These are phyloP conservation scores for thale cress (Arabidopsis thaliana) DNA, from an alignment of 345 rosid species.

Conservation along the genomic window TAIR10.1 NC_003074.8:18901501-18902000, in stretches of 20 bases:
- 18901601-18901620: constrained; percentile 66
- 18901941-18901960: constrained; percentile 48
- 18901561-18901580: constrained; percentile 38
- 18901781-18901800: constrained; percentile 91
- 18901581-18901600: constrained; percentile 70
- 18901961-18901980: constrained; percentile 66
- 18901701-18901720: constrained; percentile 57
- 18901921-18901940: constrained; percentile 49
- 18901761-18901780: constrained; percentile 64
- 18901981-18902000: constrained; percentile 84
- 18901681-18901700: constrained; percentile 69
- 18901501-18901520: constrained; percentile 68
- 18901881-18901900: constrained; percentile 31
- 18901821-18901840: constrained; percentile 75
- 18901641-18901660: constrained; percentile 58
- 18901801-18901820: constrained; percentile 67
- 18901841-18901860: constrained; percentile 93
- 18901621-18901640: constrained; percentile 92
- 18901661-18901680: constrained; percentile 54
- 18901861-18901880: constrained; percentile 70
- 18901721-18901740: constrained; percentile 44
- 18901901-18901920: constrained; percentile 35
- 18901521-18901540: constrained; percentile 84
- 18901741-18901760: constrained; percentile 69
- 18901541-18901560: constrained; percentile 64